These are phyloP conservation scores for Diaporthe humulicola DNA, from an alignment of 2,329 filamentous ascomycete genomes.

Conservation along the genomic window DNA sequence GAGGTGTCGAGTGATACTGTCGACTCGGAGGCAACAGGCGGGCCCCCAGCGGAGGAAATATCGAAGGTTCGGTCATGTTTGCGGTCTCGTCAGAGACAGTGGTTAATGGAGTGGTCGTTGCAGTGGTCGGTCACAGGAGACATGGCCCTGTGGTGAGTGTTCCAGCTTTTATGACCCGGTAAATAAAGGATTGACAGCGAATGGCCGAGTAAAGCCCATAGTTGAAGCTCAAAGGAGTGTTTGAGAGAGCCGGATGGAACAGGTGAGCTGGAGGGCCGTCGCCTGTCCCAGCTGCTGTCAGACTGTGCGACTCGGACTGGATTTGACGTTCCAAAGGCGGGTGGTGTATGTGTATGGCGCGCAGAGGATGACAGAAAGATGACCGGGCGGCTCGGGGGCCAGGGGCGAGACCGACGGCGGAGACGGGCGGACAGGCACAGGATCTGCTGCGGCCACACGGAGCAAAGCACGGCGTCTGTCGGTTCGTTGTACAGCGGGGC, in stretches of 20 bases:
- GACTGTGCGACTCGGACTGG: not conserved
- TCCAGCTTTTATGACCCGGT: slow-evolving; percentile 41
- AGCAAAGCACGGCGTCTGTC: slow-evolving; percentile 32
- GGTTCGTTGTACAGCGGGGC: slow-evolving; percentile 34
- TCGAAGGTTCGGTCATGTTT: slow-evolving; percentile 53
- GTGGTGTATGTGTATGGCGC: slow-evolving; percentile 3
- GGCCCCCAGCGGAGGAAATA: slow-evolving; percentile 51
- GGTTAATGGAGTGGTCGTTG: slow-evolving; percentile 34
- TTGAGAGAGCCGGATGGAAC: not conserved
- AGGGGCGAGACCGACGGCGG: slow-evolving; percentile 27
- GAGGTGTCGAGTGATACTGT: slow-evolving; percentile 54
- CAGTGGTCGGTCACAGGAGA: slow-evolving; percentile 35
- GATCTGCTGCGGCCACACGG: slow-evolving; percentile 34
- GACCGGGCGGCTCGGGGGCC: slow-evolving; percentile 33
- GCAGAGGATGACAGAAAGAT: slow-evolving; percentile 12
- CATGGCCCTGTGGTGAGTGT: slow-evolving; percentile 37
- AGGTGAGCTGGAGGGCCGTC: slow-evolving; percentile 9
- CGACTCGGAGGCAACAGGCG: slow-evolving; percentile 55
- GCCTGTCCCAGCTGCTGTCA: slow-evolving; percentile 22
- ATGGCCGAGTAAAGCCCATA: slow-evolving; percentile 39
- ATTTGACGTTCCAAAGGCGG: not conserved
- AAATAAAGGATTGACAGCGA: slow-evolving; percentile 37
- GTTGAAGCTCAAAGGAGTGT: slow-evolving; percentile 32
- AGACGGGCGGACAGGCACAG: slow-evolving; percentile 33
- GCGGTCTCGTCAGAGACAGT: not conserved